A percentile compares a stretch with the other conserved stretches of the same genome.
Conservation (phyloP, 1,139 yeast species). For the Geotrichum bryndzae region DNA sequence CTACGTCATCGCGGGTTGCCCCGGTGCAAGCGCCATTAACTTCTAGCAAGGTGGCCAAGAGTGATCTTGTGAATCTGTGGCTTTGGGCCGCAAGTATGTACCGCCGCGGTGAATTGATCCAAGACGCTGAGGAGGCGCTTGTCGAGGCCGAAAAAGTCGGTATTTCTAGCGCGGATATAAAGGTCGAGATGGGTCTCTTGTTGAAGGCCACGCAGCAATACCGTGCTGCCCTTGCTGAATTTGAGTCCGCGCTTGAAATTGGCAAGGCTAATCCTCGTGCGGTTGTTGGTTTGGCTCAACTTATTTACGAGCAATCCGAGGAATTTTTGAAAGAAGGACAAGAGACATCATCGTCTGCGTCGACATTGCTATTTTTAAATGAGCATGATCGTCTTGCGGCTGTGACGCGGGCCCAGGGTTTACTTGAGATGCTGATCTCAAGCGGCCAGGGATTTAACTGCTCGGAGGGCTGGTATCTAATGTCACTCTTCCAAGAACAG, state of each 20-base stretch:
- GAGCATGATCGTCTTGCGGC: constrained; percentile 58
- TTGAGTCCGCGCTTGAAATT: constrained; percentile 59
- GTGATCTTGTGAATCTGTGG: constrained; percentile 58
- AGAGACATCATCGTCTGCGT: background rate
- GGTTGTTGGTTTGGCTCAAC: constrained; percentile 58
- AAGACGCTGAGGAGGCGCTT: constrained; percentile 68
- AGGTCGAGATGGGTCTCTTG: constrained; percentile 50
- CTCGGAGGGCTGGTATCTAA: constrained; percentile 69
- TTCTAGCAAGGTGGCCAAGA: constrained; percentile 1
- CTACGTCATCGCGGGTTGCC: constrained; percentile 4
- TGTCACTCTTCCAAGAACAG: constrained; percentile 59
- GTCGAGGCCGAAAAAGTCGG: constrained; percentile 58
- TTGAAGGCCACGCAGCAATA: constrained; percentile 35
- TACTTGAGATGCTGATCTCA: constrained; percentile 55
- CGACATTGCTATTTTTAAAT: background rate
- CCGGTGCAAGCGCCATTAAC: background rate
- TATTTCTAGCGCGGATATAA: constrained; percentile 50
- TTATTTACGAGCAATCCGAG: constrained; percentile 43
- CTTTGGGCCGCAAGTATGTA: constrained; percentile 66
- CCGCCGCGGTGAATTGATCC: constrained; percentile 47
- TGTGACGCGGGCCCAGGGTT: constrained; percentile 54
- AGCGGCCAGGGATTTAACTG: constrained; percentile 48
- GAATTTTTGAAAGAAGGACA: constrained; percentile 9
- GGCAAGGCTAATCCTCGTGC: constrained; percentile 50
- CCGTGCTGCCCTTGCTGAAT: constrained; percentile 54